phyloP scores from a whole-genome alignment of 2,329 filamentous ascomycete species.

The Sarocladiaceae sp. region DNA sequence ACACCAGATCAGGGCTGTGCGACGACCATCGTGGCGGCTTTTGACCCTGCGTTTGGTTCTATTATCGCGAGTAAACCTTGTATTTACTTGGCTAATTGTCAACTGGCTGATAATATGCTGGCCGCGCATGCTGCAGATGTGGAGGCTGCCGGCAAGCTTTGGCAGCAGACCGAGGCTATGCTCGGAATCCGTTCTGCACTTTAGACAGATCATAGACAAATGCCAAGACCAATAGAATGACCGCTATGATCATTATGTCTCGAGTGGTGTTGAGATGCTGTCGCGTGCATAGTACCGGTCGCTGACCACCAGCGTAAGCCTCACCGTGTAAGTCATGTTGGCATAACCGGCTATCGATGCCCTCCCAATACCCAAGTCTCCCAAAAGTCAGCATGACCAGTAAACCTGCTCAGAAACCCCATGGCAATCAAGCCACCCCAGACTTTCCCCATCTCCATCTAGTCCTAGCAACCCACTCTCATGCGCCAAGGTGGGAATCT shows the following conservation, averaged over 20 bases:
- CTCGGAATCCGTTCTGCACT: slow-evolving; percentile 4
- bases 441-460: neutral
- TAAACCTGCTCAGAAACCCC: too few relatives aligned
- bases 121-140: neutral
- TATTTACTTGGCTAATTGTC: slow-evolving; percentile 2
- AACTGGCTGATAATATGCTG: neutral
- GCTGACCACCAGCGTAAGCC: neutral
- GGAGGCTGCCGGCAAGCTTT: neutral
- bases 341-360: too few relatives aligned
- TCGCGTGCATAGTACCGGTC: too few relatives aligned
- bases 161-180: slow-evolving; percentile 4
- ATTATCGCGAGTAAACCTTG: neutral
- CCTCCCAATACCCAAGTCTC: too few relatives aligned
- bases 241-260: too few relatives aligned
- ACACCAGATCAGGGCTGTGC: neutral
- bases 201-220: neutral
- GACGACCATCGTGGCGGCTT: slow-evolving; percentile 3
- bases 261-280: too few relatives aligned
- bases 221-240: too few relatives aligned
- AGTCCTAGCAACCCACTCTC: too few relatives aligned
- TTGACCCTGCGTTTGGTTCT: neutral
- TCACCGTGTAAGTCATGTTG: neutral
- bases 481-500: too few relatives aligned
- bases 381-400: too few relatives aligned
- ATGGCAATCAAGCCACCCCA: too few relatives aligned